Base-by-base conservation (phyloP, 2,329 filamentous ascomycete genomes). In the Pyrenophora tritici-repentis region DNA sequence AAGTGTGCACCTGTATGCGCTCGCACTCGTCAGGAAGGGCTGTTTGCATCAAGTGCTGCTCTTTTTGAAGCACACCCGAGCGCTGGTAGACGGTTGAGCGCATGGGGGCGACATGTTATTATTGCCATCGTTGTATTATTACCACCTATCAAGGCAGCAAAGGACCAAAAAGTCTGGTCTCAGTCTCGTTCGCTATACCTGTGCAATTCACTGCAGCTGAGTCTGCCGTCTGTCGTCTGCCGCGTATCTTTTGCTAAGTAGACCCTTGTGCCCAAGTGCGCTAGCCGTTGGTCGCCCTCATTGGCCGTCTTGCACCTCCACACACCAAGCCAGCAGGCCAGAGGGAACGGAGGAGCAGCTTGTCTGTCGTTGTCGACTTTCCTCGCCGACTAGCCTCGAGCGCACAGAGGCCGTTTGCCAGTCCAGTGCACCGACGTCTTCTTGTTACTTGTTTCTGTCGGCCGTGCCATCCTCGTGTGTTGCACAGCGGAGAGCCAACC, bases 381-480 rank as follows among this genome's bases (percentile, higher is more conserved):
- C 38, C 42, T 51, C 44, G 34, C 29, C 34, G 44, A 48, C 29
- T 20, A 39, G 38, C 44, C 49, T 39, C 34, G 49, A 39, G 49
- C 44, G 49, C 49, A 52, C 49, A 48, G 38, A 52, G 38, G 49
- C 39, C 44, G 49, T 52, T 52, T 39, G 43, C 43, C 22, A 38
- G 46, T 48, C 43, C 22, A 38, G 46, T 52, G 49, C 49, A 38
- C 44, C 34, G 33, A 42, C 49, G 18, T 5, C 48, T 37, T 32
- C 36, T 35, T 37, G 16, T 31, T 20, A 26, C 24, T 26, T 39
- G 48, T 39, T 34, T 24, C 49, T 38, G 20, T 26, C 38, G 13
- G 16, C 26, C 16, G 24, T 34, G 16, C n/a, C 16, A 22, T 35
- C 13, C 22, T 46, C 35, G 37, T 42, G 37, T 42, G 29, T 36